Evolutionary conservation across 331 rosid genomes (phyloP), one percentile per base, ranked within the genome.

Genomic region (Rhamnella rubrinervis): DNA sequence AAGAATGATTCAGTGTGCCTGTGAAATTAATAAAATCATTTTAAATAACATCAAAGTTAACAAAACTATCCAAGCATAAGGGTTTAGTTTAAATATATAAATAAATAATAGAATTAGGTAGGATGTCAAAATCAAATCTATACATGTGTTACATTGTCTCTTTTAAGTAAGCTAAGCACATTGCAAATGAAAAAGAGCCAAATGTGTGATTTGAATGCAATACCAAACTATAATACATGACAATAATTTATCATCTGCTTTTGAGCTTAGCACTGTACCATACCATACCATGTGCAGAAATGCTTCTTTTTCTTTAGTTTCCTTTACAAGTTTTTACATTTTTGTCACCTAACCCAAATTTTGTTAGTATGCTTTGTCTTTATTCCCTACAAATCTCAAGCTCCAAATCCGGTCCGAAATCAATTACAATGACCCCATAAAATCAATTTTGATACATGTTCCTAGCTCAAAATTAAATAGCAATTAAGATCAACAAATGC

Each of bases 1-100:
- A 93, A 56, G 92, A 72, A 74, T 63, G 66, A 70, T 89, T n/a
- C 70, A 93, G 21, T 21, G 81, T 83, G 78, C 98, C 95, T 93
- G 58, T 12, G 71, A 65, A 68, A 51, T 21, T 47, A 52, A 67
- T 62, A 23, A 9, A 55, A 55, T 19, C 13, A 41, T 8, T 8
- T 59, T 18, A 38, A 15, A 21, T 35, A 31, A 4, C 47, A 6
- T 28, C 35, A 62, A 37, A 21, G 4, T 61, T 18, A 52, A 13
- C 41, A 39, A 28, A 60, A n/a, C 16, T 14, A 69, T 46, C 47
- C 3, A 28, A 44, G 15, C 1, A 40, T 52, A 31, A 57, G 39
- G 46, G 9, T 25, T 20, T 20, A 9, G 16, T 25, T 59, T 19
- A 31, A 68, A 70, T 14, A 70, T 14, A 26, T 26, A 3, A 61